Evolutionary conservation across 2,329 filamentous ascomycete species (phyloP).

Genomic region (Davidsoniella virescens): DNA sequence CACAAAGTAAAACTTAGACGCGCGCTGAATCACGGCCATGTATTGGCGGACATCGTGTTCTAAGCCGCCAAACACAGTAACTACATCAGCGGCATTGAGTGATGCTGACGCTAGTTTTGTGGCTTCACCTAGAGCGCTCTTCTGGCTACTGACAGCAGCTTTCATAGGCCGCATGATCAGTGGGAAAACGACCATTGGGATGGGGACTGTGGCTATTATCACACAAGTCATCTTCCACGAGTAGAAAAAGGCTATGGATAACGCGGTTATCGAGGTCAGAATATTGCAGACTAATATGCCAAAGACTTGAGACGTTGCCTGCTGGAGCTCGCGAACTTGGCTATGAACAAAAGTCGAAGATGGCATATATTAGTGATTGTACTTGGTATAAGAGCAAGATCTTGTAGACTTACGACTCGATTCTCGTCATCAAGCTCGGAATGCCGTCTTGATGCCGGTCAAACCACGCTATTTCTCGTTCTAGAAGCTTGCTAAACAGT

Average conservation of each 20-base stretch:
- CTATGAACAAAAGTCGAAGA: slow-evolving; percentile 27
- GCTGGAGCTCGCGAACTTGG: slow-evolving; percentile 66
- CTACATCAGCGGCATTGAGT: slow-evolving; percentile 60
- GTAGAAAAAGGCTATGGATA: slow-evolving; percentile 57
- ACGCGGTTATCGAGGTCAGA: slow-evolving; percentile 46
- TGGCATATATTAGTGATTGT: no score
- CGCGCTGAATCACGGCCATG: slow-evolving; percentile 33
- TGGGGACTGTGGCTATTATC: slow-evolving; percentile 54
- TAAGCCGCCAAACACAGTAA: slow-evolving; percentile 74
- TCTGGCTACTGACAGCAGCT: slow-evolving; percentile 51
- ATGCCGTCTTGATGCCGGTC: slow-evolving; percentile 57
- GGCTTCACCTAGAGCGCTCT: slow-evolving; percentile 47
- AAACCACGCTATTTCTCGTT: slow-evolving; percentile 67
- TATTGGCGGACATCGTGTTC: slow-evolving; percentile 55
- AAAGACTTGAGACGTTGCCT: slow-evolving; percentile 63
- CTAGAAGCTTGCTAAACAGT: slow-evolving; percentile 53
- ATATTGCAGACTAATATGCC: slow-evolving; percentile 51
- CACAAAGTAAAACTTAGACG: slow-evolving; percentile 45
- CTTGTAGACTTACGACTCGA: slow-evolving; percentile 48
- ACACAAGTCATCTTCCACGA: slow-evolving; percentile 77
- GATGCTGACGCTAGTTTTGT: slow-evolving; percentile 57
- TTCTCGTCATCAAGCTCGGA: slow-evolving; percentile 50
- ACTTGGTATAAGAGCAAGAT: background rate
- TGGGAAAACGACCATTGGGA: slow-evolving; percentile 44
- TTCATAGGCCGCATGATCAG: slow-evolving; percentile 46